Base-by-base conservation (phyloP, 164 flowering plant genomes). In the Macadamia integrifolia region DNA sequence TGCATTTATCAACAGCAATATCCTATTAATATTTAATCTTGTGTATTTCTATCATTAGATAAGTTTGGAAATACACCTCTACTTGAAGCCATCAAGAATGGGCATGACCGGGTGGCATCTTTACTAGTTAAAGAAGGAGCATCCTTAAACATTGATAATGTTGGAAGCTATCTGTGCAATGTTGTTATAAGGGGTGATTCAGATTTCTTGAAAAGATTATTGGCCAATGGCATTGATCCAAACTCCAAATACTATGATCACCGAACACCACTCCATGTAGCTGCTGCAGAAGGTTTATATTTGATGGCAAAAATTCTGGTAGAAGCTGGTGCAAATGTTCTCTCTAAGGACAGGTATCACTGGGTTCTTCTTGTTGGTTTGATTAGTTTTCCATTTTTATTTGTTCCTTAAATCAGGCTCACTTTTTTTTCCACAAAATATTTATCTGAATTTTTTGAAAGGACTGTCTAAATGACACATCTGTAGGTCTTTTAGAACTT, bases 221-320 rank as follows among this genome's bases (percentile, higher is more conserved):
- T 93, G 61, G 64, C 85, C 32, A 65, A 78, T 75, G 98, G 96
- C 6, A 67, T 88, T 48, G 89, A 93, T 75, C 96, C 98, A 61
- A 88, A 91, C 76, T 80, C 89, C 15, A 86, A 72, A 68, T 86
- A 93, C 66, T 93, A 87, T 72, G 93, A 91, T 66, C 84, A 83
- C 42, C 80, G 97, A 68, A 90, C 98, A 18, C 87, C 98, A 31
- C 93, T 93, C 70, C 98, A 93, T 76, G 71, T 91, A 46, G 96
- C 98, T 76, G 85, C 90, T 9, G 85, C 93, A 56, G 90, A 86
- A 56, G 98, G 96, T 23, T 58, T 86, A 63, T 83, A 75, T 79
- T 18, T 81, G 69, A 87, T 86, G 82, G 87, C 88, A 53, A 86
- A 87, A 71, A 43, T 90, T 68, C 85, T 93, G 15, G 9, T 91